Evolutionary conservation across 441 rosid genomes (phyloP), one percentile per base, ranked within the genome.

Genomic region (Aquilaria agallochum): DNA sequence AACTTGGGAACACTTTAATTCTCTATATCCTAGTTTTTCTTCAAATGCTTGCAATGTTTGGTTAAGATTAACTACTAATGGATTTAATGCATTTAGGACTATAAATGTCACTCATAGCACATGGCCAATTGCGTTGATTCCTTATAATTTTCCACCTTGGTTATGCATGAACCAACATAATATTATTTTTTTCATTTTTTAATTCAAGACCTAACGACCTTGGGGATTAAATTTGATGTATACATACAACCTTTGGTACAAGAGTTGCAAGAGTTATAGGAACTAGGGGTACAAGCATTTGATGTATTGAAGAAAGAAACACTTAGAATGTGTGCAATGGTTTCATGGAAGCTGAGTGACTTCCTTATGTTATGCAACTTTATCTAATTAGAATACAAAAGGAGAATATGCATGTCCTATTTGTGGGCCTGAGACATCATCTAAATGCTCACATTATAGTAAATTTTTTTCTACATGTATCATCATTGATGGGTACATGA

Each of bases 321-420:
- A 1, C 48, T 60, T 11, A 0, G 0, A 12, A 5, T 49, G 44
- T 9, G 47, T 0, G 46, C n/a, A 3, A 5, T 3, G 1, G 0
- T 60, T 2, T 6, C 47, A 1, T 60, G 64, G 64, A 49, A 53
- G 7, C 30, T 60, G 7, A 60, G 15, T 13, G 64, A 49, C 8
- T 60, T 60, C 32, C 46, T 12, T 20, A 31, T 27, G 42, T n/a
- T 32, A 47, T 32, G 64, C 3, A 1, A 60, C 11, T 12, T 5
- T 48, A 1, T 47, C 44, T n/a, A 4, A 13, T 4, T 60, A 3
- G 58, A 51, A 7, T 2, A 62, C 58, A 0, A 62, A 51, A 10
- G 66, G 66, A 11, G 27, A 62, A 14, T 7, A 7, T 14, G 59
- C 40, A 14, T 62, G 58, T 54, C 59, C 31, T 0, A 1, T 42